These are phyloP conservation scores for Chenopodium suecicum DNA, from an alignment of 148 eudicot genomes.

Conservation along the genomic window DNA sequence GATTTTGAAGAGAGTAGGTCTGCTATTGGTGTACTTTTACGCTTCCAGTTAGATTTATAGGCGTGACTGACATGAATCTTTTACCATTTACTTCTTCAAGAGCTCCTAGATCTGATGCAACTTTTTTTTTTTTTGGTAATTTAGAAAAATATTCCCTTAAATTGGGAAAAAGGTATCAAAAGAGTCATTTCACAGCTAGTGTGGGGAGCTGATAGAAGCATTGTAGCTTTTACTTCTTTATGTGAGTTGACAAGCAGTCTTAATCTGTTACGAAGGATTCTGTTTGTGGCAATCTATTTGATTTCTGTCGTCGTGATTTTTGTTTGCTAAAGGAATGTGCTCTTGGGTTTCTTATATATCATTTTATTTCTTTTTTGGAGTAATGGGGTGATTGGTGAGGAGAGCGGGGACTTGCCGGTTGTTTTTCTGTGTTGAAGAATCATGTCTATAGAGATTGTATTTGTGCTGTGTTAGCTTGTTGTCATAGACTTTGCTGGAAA, in stretches of 20 bases:
- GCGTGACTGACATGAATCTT: not conserved
- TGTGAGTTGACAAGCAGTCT: not conserved
- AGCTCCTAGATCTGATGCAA: not conserved
- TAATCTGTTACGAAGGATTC: not conserved
- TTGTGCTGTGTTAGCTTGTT: not conserved
- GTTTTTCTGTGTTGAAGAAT: not conserved
- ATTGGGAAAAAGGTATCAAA: not conserved
- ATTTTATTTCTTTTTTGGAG: not conserved
- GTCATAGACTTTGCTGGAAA: not conserved
- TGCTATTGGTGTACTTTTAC: not conserved
- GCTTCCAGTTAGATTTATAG: not conserved
- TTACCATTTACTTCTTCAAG: not conserved
- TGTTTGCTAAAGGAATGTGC: not conserved
- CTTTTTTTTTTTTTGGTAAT: not conserved
- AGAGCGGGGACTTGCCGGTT: not conserved
- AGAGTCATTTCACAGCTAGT: not conserved
- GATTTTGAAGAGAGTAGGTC: not conserved
- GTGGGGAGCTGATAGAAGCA: not conserved
- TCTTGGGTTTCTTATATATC: not conserved
- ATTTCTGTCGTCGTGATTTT: not conserved
- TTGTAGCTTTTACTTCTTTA: not conserved
- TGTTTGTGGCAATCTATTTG: not conserved
- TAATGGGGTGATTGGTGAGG: not conserved
- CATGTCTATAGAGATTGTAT: not conserved
- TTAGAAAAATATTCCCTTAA: not conserved